phyloP scores from a whole-genome alignment of 2,329 filamentous ascomycete species.

The Tympanopsis confertula region DNA sequence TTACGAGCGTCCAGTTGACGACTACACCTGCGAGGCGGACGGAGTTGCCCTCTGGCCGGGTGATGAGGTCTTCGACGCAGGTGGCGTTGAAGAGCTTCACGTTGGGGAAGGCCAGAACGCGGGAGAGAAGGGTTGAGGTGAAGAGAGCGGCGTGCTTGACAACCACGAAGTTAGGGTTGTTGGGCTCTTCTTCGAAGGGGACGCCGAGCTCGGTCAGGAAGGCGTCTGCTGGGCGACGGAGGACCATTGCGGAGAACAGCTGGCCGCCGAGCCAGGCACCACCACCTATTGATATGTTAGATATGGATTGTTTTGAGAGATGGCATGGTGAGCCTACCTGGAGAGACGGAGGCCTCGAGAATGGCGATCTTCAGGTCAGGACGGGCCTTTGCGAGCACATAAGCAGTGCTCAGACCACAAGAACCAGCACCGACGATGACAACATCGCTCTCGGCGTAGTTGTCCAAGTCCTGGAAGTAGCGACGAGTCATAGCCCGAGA shows the following conservation, averaged over 20 bases:
- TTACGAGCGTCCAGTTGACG: slow-evolving; percentile 89
- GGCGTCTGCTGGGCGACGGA: slow-evolving; percentile 81
- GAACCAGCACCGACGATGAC: slow-evolving; percentile 87
- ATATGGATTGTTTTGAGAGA: background rate
- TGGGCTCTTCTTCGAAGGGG: slow-evolving; percentile 76
- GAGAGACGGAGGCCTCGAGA: slow-evolving; percentile 76
- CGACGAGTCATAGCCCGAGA: slow-evolving; percentile 86
- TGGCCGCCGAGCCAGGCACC: slow-evolving; percentile 90
- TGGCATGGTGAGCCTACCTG: slow-evolving; percentile 32
- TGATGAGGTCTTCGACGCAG: slow-evolving; percentile 84
- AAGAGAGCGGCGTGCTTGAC: slow-evolving; percentile 91
- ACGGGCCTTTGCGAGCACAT: slow-evolving; percentile 70
- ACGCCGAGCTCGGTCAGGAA: slow-evolving; percentile 76
- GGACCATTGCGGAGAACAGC: slow-evolving; percentile 89
- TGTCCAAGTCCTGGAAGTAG: slow-evolving; percentile 84
- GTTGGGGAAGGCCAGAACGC: slow-evolving; percentile 76
- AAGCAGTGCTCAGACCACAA: slow-evolving; percentile 76
- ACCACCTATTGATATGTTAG: slow-evolving; percentile 38
- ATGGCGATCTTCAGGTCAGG: slow-evolving; percentile 88
- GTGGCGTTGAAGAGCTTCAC: slow-evolving; percentile 96
- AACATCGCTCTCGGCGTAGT: slow-evolving; percentile 82
- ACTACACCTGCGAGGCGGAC: slow-evolving; percentile 79
- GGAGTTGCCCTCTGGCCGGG: slow-evolving; percentile 44
- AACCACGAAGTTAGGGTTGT: slow-evolving; percentile 55
- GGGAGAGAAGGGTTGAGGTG: slow-evolving; percentile 75